A percentile compares a stretch with the other conserved stretches of the same genome.
Evolutionary conservation across 2,329 filamentous ascomycete species (phyloP).

Genomic region (Neofusicoccum ribis): DNA sequence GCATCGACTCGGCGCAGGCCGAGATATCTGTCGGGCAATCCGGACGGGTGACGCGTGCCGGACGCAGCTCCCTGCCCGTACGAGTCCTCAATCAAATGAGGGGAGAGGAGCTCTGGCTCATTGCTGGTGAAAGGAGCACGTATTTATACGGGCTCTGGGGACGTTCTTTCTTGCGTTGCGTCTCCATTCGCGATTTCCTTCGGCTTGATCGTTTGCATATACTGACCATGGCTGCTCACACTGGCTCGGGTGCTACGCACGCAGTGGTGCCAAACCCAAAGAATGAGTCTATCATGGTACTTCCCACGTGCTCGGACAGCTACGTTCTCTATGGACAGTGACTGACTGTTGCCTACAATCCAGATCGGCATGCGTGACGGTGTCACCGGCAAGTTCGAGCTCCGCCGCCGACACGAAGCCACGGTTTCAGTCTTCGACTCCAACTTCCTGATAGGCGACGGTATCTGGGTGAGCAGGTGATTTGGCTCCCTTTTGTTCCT

Average conservation of each 20-base stretch:
- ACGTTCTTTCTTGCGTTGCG: not conserved
- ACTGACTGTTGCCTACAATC: not conserved
- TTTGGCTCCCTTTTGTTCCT: not conserved
- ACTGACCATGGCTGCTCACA: not conserved
- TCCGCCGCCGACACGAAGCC: not conserved
- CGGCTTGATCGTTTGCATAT: not conserved
- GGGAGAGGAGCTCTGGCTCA: no score
- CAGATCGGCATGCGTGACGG: not conserved
- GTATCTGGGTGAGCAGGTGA: not conserved
- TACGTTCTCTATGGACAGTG: not conserved
- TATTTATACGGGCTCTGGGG: no score
- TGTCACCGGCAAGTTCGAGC: not conserved
- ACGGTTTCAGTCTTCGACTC: not conserved
- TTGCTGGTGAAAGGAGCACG: no score
- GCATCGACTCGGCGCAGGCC: not conserved
- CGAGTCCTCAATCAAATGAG: no score
- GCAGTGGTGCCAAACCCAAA: not conserved
- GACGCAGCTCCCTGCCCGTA: no score
- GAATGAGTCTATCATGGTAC: not conserved
- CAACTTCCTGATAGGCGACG: not conserved
- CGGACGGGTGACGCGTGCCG: no score
- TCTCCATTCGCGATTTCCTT: not conserved
- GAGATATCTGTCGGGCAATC: no score
- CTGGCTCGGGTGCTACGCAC: not conserved
- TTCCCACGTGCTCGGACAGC: no score